phyloP scores from a whole-genome alignment of 805 yeast genomes.

The Hanseniaspora opuntiae region DNA sequence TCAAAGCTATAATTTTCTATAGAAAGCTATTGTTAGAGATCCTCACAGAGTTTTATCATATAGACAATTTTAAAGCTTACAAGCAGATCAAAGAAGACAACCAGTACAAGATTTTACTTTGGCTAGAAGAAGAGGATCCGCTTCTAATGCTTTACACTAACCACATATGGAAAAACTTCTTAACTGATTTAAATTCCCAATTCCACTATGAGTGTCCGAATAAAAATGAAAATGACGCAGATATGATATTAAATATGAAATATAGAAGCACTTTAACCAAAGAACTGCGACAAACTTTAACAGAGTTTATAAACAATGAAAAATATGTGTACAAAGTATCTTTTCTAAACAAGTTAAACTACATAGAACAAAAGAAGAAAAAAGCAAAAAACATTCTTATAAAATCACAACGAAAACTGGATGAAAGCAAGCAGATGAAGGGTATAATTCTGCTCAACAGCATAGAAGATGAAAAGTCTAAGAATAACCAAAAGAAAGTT shows the following conservation, averaged over 20 bases:
- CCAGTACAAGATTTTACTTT: constrained; percentile 1
- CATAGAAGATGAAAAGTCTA: constrained; percentile 16
- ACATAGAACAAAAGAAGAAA: background rate
- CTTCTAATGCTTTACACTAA: background rate
- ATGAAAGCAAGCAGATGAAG: background rate
- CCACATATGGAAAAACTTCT: constrained; percentile 5
- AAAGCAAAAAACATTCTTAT: background rate
- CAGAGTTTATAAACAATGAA: background rate
- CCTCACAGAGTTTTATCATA: background rate
- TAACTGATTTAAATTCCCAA: background rate
- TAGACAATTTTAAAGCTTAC: background rate
- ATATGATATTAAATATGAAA: background rate
- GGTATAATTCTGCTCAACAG: constrained; percentile 13
- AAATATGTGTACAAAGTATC: background rate
- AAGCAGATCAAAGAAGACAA: constrained; percentile 4
- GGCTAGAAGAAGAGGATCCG: constrained; percentile 4
- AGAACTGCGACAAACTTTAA: background rate
- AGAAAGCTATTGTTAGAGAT: background rate
- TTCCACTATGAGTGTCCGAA: background rate
- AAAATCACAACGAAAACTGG: background rate
- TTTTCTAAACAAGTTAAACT: background rate
- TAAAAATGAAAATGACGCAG: background rate
- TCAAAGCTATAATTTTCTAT: background rate
- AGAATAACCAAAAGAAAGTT: constrained; percentile 25
- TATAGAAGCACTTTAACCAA: background rate